phyloP scores from a whole-genome alignment of 208 protist genomes.

The Wallacemonas sp. region DNA sequence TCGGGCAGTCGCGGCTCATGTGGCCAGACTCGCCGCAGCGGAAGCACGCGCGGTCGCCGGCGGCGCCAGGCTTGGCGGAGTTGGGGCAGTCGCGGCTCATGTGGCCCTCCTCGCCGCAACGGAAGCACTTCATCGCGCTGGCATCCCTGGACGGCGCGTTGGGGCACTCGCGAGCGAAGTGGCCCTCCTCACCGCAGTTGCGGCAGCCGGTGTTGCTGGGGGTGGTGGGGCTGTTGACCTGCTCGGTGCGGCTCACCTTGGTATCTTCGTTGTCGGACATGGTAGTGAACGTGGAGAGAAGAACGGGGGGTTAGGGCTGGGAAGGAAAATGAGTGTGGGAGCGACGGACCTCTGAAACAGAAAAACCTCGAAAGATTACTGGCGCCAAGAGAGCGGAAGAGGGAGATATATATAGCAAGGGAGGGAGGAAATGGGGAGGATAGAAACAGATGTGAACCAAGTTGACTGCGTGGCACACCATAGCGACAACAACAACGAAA shows the following conservation, averaged over 20 bases:
- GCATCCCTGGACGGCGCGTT: slow-evolving; percentile 19
- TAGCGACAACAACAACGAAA: too few relatives aligned
- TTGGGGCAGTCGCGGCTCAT: slow-evolving; percentile 89
- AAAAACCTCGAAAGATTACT: not conserved
- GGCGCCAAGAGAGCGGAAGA: not conserved
- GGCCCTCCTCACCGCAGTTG: slow-evolving; percentile 80
- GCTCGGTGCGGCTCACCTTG: slow-evolving; percentile 27
- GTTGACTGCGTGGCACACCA: too few relatives aligned
- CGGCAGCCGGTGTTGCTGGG: slow-evolving; percentile 51
- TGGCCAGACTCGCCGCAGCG: slow-evolving; percentile 70
- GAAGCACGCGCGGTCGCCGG: slow-evolving; percentile 77
- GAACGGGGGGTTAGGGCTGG: not conserved
- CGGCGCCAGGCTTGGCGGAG: slow-evolving; percentile 35
- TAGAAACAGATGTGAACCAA: too few relatives aligned
- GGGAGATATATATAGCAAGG: too few relatives aligned
- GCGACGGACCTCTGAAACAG: not conserved
- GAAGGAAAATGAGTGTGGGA: not conserved
- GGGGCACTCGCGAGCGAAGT: slow-evolving; percentile 84
- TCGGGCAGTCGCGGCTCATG: slow-evolving; percentile 88
- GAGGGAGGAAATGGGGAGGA: too few relatives aligned
- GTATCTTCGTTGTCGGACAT: slow-evolving; percentile 35
- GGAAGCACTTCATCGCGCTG: slow-evolving; percentile 74
- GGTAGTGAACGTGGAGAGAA: not conserved
- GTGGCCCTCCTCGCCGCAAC: slow-evolving; percentile 73
- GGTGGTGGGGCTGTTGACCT: slow-evolving; percentile 14